Percentiles rank a stretch among this genome's conserved stretches.
Conservation (phyloP, 139 green algal species). For the Mesostigma viride region DNA sequence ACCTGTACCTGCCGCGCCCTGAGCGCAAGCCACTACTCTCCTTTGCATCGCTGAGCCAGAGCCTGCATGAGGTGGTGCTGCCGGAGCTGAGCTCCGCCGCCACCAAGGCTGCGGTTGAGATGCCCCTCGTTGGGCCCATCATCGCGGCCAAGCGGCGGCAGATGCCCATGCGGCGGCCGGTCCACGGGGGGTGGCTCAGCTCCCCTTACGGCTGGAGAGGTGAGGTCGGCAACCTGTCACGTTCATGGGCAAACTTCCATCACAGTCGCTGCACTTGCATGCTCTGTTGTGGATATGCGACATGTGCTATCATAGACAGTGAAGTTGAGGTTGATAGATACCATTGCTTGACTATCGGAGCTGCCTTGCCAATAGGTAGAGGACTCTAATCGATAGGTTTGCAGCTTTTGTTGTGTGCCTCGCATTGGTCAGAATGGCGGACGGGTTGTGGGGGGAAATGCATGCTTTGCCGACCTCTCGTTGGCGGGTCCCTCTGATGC, state of each 20-base stretch:
- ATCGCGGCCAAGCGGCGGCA: constrained; percentile 1
- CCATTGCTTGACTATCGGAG: not conserved
- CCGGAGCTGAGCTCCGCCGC: not conserved
- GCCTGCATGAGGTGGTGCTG: constrained; percentile 1
- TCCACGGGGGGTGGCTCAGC: constrained; percentile 19
- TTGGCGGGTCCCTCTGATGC: too few relatives aligned
- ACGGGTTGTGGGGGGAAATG: too few relatives aligned
- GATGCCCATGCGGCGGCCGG: constrained; percentile 13
- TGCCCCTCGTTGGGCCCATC: too few relatives aligned
- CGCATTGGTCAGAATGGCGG: too few relatives aligned
- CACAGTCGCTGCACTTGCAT: not conserved
- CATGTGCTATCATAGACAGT: not conserved
- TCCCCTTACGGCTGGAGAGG: constrained; percentile 24
- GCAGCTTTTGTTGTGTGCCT: too few relatives aligned
- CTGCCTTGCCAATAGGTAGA: too few relatives aligned
- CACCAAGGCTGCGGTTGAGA: not conserved
- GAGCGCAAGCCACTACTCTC: too few relatives aligned
- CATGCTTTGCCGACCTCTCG: too few relatives aligned
- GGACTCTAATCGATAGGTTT: too few relatives aligned
- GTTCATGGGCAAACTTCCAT: too few relatives aligned
- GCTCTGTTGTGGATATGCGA: not conserved
- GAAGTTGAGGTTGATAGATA: not conserved
- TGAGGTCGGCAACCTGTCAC: not conserved
- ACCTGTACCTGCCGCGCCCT: too few relatives aligned
- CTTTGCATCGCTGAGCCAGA: constrained; percentile 3